Evolutionary conservation across 1,139 yeast species (phyloP), one percentile per base, ranked within the genome.

Genomic region (Scheffersomyces insectosa): DNA sequence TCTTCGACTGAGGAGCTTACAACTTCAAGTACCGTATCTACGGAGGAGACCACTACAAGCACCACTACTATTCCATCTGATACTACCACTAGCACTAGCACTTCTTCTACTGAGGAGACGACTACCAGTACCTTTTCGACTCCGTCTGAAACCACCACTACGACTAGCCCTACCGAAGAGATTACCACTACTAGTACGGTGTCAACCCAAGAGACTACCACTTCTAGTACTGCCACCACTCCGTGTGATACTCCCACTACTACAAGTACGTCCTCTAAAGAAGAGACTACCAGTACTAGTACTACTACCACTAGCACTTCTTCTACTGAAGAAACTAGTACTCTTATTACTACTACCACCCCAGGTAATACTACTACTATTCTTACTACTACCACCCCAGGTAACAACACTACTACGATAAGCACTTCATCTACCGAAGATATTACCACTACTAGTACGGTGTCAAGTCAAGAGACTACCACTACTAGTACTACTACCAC

Each of bases 261-360:
- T 36, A 59, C 67, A 39, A 46, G 61, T 43, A 59, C 70, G 33
- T 44, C 63, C 25, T 49, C 65, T 39, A 39, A 49, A 50, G 37
- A 54, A 49, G 43, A 53, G 50, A 52, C 63, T 51, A 48, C 52
- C 55, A 63, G 47, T 60, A 62, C 39, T 40, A 55, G 43, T 42
- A 56, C 15, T n/a, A n/a, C n/a, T n/a, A 45, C 54, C 15, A 35
- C 42, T 14, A 43, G 53, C 30, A 36, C 39, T 27, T 38, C 50
- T 37, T 14, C 48, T 14, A 31, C 49, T 28, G 36, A 43, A 8
- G 29, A 37, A 12, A 33, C 46, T 27, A 41, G 51, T 32, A 41
- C 50, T 32, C 38, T 45, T 20, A 28, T n/a, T 7, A 43, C 52
- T 16, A 38, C 50, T 9, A 23, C 35, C 9, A 31, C 35, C 3